phyloP scores from a whole-genome alignment of 2,329 filamentous ascomycete genomes.

The Fusarium bulbicola region DNA sequence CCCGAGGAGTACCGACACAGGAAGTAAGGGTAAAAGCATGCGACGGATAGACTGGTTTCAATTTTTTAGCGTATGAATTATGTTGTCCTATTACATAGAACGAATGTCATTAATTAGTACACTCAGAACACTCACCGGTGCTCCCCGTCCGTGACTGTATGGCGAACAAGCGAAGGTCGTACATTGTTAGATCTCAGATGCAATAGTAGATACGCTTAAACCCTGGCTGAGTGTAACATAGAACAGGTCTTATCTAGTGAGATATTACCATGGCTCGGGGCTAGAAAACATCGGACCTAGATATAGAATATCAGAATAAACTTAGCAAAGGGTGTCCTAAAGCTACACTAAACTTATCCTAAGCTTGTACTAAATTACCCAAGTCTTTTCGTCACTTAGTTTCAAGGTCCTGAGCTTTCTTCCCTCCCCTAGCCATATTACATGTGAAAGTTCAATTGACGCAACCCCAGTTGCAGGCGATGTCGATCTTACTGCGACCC shows the following conservation, averaged over 20 bases:
- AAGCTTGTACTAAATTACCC: too few species aligned
- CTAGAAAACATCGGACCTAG: too few species aligned
- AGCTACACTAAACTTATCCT: too few species aligned
- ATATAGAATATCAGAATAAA: too few species aligned
- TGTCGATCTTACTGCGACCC: neutral
- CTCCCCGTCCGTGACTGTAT: fast-evolving
- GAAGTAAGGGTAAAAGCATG: neutral
- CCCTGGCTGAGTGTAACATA: fast-evolving
- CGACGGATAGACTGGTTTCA: neutral
- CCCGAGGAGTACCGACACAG: neutral
- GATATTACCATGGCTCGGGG: too few species aligned
- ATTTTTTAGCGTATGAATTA: neutral
- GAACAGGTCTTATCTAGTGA: neutral
- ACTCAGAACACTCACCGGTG: neutral
- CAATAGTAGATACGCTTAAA: too few species aligned
- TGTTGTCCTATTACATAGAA: fast-evolving
- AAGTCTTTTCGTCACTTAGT: too few species aligned
- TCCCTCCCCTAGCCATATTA: too few species aligned
- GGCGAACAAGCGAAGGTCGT: fast-evolving
- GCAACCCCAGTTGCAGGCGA: neutral
- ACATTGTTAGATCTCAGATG: too few species aligned
- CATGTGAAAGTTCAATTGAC: neutral
- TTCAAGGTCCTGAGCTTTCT: too few species aligned
- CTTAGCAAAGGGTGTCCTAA: too few species aligned
- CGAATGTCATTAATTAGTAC: neutral